phyloP scores from a whole-genome alignment of 805 yeast species.

The Yamadazyma sp. region DNA sequence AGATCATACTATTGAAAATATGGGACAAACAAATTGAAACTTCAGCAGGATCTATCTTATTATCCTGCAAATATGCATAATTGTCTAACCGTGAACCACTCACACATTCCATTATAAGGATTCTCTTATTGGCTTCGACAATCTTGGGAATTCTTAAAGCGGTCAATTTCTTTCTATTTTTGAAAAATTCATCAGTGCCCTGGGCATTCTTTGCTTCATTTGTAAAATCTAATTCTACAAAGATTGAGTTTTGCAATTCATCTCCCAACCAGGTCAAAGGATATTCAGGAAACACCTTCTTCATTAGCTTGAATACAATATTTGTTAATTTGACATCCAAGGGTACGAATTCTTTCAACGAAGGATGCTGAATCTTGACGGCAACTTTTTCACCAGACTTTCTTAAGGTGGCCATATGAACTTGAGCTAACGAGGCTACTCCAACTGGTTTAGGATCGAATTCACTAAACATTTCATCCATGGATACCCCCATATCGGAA shows the following conservation, averaged over 20 bases:
- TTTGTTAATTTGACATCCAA: constrained; percentile 78
- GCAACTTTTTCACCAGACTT: constrained; percentile 73
- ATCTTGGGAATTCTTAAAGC: constrained; percentile 80
- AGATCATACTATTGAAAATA: constrained; percentile 91
- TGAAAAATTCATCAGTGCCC: constrained; percentile 67
- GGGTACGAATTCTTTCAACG: constrained; percentile 83
- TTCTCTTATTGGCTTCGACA: constrained; percentile 59
- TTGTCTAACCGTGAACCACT: constrained; percentile 84
- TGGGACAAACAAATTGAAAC: constrained; percentile 86
- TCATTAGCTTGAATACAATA: constrained; percentile 69
- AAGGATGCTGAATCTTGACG: constrained; percentile 92
- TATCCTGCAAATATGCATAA: constrained; percentile 54
- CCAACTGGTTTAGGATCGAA: constrained; percentile 82
- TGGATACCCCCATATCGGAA: constrained; percentile 57
- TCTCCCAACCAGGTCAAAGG: constrained; percentile 95
- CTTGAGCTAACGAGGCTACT: constrained; percentile 95
- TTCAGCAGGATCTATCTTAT: constrained; percentile 68
- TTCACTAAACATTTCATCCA: constrained; percentile 62
- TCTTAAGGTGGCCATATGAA: constrained; percentile 69
- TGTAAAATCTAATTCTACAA: constrained; percentile 84
- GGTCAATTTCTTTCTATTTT: constrained; percentile 52
- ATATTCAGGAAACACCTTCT: constrained; percentile 84
- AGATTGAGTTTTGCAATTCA: constrained; percentile 82
- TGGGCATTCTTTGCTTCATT: constrained; percentile 83
- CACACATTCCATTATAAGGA: constrained; percentile 84